Evolutionary conservation across 2,329 filamentous ascomycete species (phyloP), one percentile per base, ranked within the genome.

Genomic region (Fusarium siculi): DNA sequence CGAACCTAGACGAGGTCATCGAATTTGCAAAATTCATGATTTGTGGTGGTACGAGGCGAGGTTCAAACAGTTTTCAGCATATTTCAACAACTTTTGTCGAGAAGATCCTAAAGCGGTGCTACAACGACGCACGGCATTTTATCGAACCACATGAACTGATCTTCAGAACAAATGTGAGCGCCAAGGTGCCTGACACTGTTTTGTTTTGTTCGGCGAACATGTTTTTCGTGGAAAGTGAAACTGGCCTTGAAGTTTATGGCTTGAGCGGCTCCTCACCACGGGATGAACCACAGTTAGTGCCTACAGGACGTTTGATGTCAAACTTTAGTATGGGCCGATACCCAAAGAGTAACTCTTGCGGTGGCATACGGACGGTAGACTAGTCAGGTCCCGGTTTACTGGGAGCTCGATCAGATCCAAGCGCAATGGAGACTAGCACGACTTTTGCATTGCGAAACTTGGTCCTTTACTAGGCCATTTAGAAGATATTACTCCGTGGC

Each of bases 281-380:
- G 59, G 59, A 65, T 53, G 46, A 46, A 64, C 62, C 40, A 56
- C 32, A 25, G 19, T 46, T 16, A 36, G n/a, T 36, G 14, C 30
- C 7, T 25, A 36, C 18, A 37, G 21, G 15, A 39, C n/a, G 46
- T 34, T 36, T 64, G 56, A 64, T 36, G 59, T 55, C n/a, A 42
- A 30, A 21, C 10, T 36, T 28, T 7, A 44, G 23, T 34, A 64
- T 64, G 44, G 57, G 39, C 15, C 43, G 49, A 58, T 42, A 57
- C 43, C 43, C 7, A 60, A 66, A 39, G 18, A 46, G 52, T 30
- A 66, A 40, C 18, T 66, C 23, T 52, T 66, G 62, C 39, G 28
- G 47, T 50, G 47, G 47, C 28, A 32, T 23, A 7, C 28, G 9
- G 28, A 14, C 21, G 5, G 28, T 23, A 49, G 28, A 9, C 47